Percentiles rank a stretch among this genome's conserved stretches.
Conservation (phyloP, 257 asterid species). For the Anisodus tanguticus region DNA sequence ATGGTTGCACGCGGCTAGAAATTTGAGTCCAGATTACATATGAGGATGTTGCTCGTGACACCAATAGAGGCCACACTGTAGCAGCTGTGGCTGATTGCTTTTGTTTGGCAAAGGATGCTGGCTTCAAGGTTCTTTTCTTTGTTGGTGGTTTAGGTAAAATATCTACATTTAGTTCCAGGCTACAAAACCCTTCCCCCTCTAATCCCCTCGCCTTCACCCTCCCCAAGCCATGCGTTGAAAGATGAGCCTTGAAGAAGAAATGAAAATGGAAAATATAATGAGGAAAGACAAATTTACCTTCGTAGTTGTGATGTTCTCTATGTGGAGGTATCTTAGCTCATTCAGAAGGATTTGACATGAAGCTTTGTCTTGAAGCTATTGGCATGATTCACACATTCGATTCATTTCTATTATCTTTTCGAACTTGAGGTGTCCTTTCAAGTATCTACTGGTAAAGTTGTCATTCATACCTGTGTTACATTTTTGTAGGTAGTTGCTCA, state of each 20-base stretch:
- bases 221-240: neutral
- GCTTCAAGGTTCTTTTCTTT: constrained; percentile 75
- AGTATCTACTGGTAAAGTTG: no score
- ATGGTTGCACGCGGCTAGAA: constrained; percentile 96
- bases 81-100: constrained; percentile 99
- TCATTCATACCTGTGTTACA: neutral
- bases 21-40: constrained; percentile 98
- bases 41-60: constrained; percentile 99
- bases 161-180: constrained; percentile 15
- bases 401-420: no score
- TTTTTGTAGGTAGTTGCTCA: constrained; percentile 90
- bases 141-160: constrained; percentile 24
- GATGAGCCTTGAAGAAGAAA: neutral
- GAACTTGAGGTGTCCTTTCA: no score
- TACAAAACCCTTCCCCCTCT: neutral
- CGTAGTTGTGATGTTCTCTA: neutral
- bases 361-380: no score
- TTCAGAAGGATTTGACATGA: no score
- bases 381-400: no score
- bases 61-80: constrained; percentile 97
- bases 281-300: neutral
- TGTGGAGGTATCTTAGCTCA: neutral
- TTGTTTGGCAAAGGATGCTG: constrained; percentile 98
- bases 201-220: neutral
- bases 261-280: neutral